phyloP scores from a whole-genome alignment of 2,329 filamentous ascomycete genomes.

The Tolypocladium ophioglossoides region DNA sequence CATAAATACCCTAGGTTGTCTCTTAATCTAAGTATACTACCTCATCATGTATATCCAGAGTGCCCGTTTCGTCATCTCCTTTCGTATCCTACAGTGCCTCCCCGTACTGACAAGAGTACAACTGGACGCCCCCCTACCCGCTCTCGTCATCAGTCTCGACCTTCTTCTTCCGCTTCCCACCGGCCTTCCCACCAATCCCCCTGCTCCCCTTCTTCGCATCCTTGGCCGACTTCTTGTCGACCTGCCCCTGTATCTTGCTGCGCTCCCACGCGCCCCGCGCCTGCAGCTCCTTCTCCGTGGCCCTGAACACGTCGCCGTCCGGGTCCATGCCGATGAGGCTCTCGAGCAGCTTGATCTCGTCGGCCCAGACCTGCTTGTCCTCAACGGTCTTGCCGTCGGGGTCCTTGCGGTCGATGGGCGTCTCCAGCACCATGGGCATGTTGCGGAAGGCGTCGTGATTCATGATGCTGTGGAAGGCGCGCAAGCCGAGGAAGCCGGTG shows the following conservation, averaged over 20 bases:
- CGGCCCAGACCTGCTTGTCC: constrained; percentile 78
- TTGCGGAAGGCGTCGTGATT: constrained; percentile 68
- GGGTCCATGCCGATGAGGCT: constrained; percentile 75
- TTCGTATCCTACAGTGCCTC: not conserved
- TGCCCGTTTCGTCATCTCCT: not conserved
- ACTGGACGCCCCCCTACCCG: constrained; percentile 1
- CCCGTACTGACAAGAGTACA: too few relatives aligned
- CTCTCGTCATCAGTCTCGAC: constrained; percentile 20
- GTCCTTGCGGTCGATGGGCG: constrained; percentile 70
- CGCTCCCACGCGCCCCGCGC: constrained; percentile 61
- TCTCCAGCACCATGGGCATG: constrained; percentile 89
- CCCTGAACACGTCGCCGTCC: constrained; percentile 60
- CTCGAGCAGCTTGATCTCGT: constrained; percentile 92
- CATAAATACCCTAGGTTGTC: not conserved
- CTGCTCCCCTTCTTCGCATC: constrained; percentile 29
- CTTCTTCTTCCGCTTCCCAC: constrained; percentile 21
- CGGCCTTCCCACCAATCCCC: constrained; percentile 5
- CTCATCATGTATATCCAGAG: not conserved
- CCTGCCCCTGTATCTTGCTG: constrained; percentile 65
- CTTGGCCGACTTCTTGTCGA: constrained; percentile 61
- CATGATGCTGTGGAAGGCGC: constrained; percentile 84
- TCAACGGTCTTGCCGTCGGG: constrained; percentile 57
- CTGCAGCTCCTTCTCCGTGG: constrained; percentile 54
- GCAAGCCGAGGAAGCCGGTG: constrained; percentile 82
- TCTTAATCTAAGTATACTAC: not conserved